Evolutionary conservation across 768 basidiomycete genomes (phyloP).

Genomic region (Calocybe cyanea): DNA sequence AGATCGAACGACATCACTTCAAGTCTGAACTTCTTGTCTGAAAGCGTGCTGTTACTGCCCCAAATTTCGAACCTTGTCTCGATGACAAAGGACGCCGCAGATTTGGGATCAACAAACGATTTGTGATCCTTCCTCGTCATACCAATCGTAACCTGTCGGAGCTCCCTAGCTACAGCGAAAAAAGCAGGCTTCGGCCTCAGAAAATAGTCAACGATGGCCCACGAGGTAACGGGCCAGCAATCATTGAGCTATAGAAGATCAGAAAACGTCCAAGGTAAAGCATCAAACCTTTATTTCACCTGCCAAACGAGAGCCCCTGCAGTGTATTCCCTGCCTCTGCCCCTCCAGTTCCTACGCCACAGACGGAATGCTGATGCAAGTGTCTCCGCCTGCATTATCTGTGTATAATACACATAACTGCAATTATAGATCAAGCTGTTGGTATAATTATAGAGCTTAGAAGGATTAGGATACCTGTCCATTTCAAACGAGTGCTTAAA

Average conservation of each 20-base stretch:
- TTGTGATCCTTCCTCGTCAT: slow-evolving; percentile 77
- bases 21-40: slow-evolving; percentile 54
- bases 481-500: slow-evolving; percentile 87
- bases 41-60: slow-evolving; percentile 78
- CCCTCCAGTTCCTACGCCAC: slow-evolving; percentile 91
- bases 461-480: slow-evolving; percentile 52
- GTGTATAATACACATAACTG: slow-evolving; percentile 92
- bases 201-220: slow-evolving; percentile 94
- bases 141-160: slow-evolving; percentile 77
- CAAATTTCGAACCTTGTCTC: slow-evolving; percentile 74
- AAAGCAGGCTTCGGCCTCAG: slow-evolving; percentile 90
- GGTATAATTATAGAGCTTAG: not conserved
- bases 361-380: slow-evolving; percentile 83
- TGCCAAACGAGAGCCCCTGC: slow-evolving; percentile 96
- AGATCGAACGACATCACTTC: slow-evolving; percentile 66
- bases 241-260: slow-evolving; percentile 63
- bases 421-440: slow-evolving; percentile 8
- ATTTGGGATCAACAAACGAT: slow-evolving; percentile 51
- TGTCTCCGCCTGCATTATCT: slow-evolving; percentile 94
- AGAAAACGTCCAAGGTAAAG: not conserved
- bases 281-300: slow-evolving; percentile 40
- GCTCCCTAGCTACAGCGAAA: slow-evolving; percentile 82
- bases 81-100: slow-evolving; percentile 67
- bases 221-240: slow-evolving; percentile 93
- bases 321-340: slow-evolving; percentile 80